Evolutionary conservation across 768 basidiomycete species (phyloP).

Genomic region (Udeniomyces megalosporus): DNA sequence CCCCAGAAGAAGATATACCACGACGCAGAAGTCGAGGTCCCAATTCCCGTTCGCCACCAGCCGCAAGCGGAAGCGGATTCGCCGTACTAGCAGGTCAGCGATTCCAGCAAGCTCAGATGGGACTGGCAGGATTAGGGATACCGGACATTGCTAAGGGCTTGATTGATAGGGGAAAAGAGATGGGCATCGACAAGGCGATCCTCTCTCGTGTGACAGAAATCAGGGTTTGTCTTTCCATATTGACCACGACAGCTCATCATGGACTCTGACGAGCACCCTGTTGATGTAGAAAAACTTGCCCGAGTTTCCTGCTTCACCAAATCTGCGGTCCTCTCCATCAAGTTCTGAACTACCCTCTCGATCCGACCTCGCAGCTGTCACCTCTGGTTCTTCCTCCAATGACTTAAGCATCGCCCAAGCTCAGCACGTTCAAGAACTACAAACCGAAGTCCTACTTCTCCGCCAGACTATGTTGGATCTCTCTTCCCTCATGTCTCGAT

Average conservation of each 20-base stretch:
- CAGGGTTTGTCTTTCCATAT: slow-evolving; percentile 18
- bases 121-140: slow-evolving; percentile 17
- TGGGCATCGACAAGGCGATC: slow-evolving; percentile 38
- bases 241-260: too few relatives aligned
- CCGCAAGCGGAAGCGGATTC: slow-evolving; percentile 46
- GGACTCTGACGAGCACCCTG: too few relatives aligned
- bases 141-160: slow-evolving; percentile 26
- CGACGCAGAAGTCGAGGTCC: slow-evolving; percentile 55
- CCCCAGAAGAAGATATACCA: slow-evolving; percentile 33
- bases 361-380: background rate
- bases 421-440: background rate
- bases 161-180: slow-evolving; percentile 32
- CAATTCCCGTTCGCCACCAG: slow-evolving; percentile 72
- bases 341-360: background rate
- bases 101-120: background rate
- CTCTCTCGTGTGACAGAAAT: slow-evolving; percentile 28
- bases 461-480: background rate
- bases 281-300: slow-evolving; percentile 58
- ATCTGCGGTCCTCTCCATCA: background rate
- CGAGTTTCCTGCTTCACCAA: slow-evolving; percentile 43
- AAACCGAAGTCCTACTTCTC: slow-evolving; percentile 1
- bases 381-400: background rate
- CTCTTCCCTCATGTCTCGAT: background rate
- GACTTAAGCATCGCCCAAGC: background rate
- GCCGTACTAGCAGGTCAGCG: background rate